Evolutionary conservation across 1,139 yeast genomes (phyloP).

Genomic region (Geotrichum klebahnii): DNA sequence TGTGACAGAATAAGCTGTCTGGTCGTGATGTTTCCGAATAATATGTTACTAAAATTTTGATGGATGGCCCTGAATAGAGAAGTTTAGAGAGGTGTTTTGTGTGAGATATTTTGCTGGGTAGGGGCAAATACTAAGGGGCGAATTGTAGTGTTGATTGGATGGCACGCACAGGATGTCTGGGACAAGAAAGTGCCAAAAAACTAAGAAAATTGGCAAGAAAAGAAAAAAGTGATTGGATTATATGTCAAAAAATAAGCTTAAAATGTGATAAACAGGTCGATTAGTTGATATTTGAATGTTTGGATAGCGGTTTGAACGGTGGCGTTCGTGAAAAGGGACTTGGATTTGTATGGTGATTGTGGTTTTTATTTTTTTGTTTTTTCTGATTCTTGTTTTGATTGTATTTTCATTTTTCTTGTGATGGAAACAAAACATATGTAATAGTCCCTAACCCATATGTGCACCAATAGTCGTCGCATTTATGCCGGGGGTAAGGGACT

Average conservation of each 20-base stretch:
- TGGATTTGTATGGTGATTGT: conserved; percentile 6
- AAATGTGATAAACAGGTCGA: conserved; percentile 2
- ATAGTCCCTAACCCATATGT: too few relatives aligned
- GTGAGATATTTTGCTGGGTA: background rate
- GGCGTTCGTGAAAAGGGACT: conserved; percentile 5
- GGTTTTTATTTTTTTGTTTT: conserved; percentile 2
- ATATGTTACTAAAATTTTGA: background rate
- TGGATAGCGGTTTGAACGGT: background rate
- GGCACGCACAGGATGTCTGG: conserved; percentile 9
- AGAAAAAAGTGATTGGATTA: background rate
- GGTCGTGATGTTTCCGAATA: background rate
- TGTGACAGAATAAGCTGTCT: background rate
- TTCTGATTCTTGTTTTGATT: conserved; percentile 1
- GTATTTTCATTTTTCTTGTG: background rate
- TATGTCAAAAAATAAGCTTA: background rate
- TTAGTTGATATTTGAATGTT: background rate
- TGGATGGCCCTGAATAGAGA: background rate
- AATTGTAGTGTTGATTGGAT: conserved; percentile 4
- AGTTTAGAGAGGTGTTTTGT: background rate
- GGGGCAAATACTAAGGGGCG: conserved; percentile 2
- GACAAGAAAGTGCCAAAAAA: background rate
- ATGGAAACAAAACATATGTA: too few relatives aligned
- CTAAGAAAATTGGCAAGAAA: background rate
- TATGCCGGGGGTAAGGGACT: too few relatives aligned
- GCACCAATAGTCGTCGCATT: too few relatives aligned